Base-by-base conservation (phyloP, 331 rosid species). In the Malus hybrid region DNA sequence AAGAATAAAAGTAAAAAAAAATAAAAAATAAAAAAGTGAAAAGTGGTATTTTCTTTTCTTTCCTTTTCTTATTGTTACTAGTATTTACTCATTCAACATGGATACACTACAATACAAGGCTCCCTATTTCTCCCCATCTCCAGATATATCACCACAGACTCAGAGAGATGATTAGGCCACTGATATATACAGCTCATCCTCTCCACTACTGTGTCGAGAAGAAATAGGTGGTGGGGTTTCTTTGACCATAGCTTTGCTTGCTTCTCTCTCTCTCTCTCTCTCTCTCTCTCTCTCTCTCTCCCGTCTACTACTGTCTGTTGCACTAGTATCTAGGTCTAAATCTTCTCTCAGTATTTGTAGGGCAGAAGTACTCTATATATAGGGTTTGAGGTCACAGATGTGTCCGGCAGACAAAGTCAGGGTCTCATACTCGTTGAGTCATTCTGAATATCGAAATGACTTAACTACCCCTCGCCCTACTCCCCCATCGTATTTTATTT, bases 11-110 rank as follows among this genome's bases (percentile, higher is more conserved):
- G 10, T 7, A 5, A 7, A 5, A 12, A 76, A 46, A 42, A 18
- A 79, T 36, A 69, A 20, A 50, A 50, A 36, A 36, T 8, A 39
- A 39, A 39, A 39, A 2, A 39, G 46, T 42, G 13, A 42, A 42
- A 52, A 73, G 46, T 27, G 69, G 80, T 70, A 57, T 80, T 29
- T 65, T 11, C 73, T 69, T 78, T 74, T 42, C 46, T 42, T 42
- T 39, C 73, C 73, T 62, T 74, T 81, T 73, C 81, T 73, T 39
- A 0, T 39, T 39, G 12, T 39, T 39, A 39, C 32, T 28, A 62
- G 39, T 62, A 14, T 62, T 63, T 29, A 29, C 67, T 63, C 67
- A 29, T 63, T 15, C 67, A 14, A 29, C 67, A 13, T 29, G n/a
- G 65, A 60, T 6, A 24, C 15, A 0, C 65, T 12, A 5, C 1